Evolutionary conservation across 306 rosid species (phyloP).

Genomic region (Morella rubra): DNA sequence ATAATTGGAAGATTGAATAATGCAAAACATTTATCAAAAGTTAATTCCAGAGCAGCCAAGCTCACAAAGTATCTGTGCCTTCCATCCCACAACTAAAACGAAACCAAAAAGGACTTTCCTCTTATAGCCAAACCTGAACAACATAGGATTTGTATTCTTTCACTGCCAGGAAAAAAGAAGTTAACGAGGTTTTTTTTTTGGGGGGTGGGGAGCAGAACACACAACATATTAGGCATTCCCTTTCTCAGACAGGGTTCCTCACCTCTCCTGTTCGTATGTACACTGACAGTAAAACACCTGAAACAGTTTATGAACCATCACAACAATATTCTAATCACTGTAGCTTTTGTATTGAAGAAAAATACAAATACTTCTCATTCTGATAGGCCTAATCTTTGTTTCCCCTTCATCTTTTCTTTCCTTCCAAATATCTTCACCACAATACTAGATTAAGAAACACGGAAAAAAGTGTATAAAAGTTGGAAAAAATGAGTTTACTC

Average conservation of each 20-base stretch:
- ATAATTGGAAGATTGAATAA: not conserved
- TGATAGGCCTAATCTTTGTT: not conserved
- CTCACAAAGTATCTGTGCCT: not conserved
- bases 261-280: not conserved
- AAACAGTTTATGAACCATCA: not conserved
- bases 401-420: not conserved
- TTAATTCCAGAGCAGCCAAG: not conserved
- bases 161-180: too few species aligned
- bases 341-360: not conserved
- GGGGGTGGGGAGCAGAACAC: not conserved
- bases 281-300: not conserved
- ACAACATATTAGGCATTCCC: not conserved
- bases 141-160: too few species aligned
- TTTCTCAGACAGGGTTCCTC: not conserved
- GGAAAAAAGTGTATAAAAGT: not conserved
- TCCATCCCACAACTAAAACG: not conserved
- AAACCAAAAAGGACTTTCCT: not conserved
- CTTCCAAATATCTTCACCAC: not conserved
- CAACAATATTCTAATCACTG: not conserved
- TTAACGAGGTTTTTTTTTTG: too few species aligned
- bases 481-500: conserved; percentile 19
- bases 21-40: not conserved
- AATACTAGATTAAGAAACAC: not conserved
- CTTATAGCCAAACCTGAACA: not conserved
- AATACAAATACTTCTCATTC: not conserved